Percentiles rank a stretch among this genome's conserved stretches.
These are phyloP conservation scores for Adansonia grandidieri DNA, from an alignment of 441 rosid genomes.

Conservation along the genomic window DNA sequence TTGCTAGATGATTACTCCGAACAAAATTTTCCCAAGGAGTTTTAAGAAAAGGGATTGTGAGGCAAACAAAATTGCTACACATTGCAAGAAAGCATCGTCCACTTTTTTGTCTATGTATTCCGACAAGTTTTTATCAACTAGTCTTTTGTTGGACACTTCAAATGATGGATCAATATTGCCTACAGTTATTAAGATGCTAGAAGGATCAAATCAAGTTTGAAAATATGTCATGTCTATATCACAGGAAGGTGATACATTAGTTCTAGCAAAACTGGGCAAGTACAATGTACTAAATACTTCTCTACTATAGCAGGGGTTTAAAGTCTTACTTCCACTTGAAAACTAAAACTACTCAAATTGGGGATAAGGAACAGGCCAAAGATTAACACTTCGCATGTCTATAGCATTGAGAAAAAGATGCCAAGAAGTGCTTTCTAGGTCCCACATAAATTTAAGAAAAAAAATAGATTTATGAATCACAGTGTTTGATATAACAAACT, in stretches of 20 bases:
- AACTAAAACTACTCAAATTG: neutral
- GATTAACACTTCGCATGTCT: neutral
- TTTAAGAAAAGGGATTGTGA: neutral
- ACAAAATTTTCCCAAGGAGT: neutral
- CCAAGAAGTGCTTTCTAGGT: neutral
- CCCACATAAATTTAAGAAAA: neutral
- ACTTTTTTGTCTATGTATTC: neutral
- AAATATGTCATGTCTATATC: constrained; percentile 10
- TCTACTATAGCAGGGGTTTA: neutral
- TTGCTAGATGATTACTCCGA: neutral
- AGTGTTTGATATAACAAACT: neutral
- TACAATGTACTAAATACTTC: neutral
- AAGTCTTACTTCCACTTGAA: neutral
- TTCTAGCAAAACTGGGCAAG: neutral
- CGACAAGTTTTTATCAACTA: neutral
- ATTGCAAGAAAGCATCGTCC: neutral
- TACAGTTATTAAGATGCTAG: neutral
- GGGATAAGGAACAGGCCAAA: neutral
- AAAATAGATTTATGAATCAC: neutral
- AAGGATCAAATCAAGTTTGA: neutral
- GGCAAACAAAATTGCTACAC: neutral
- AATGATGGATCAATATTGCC: neutral
- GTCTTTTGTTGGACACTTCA: neutral
- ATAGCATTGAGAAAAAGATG: neutral
- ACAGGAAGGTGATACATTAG: neutral